phyloP scores from a whole-genome alignment of 75 land plant species.

The Picea glauca region DNA sequence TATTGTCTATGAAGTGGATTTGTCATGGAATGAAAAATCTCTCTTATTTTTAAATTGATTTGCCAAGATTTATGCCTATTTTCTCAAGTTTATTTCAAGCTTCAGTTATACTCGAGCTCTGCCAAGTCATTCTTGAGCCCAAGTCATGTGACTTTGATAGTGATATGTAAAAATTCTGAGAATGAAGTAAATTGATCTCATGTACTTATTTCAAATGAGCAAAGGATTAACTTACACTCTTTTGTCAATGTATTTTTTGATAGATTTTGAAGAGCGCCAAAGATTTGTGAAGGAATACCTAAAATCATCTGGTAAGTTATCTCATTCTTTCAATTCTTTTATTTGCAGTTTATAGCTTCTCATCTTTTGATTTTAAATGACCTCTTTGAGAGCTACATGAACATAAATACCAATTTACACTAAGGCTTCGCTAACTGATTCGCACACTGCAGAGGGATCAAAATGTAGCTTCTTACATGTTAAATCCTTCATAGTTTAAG shows the following conservation, averaged over 20 bases:
- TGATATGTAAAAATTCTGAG: background rate
- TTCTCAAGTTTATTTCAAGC: too few species aligned
- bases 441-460: background rate
- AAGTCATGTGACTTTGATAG: too few species aligned
- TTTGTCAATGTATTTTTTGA: background rate
- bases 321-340: background rate
- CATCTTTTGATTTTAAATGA: too few species aligned
- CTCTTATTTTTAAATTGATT: too few species aligned
- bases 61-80: too few species aligned
- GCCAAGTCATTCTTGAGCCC: too few species aligned
- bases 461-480: too few species aligned
- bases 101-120: too few species aligned
- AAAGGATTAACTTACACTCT: too few species aligned
- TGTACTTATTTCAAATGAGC: background rate
- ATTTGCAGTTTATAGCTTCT: background rate
- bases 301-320: conserved; percentile 48
- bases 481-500: too few species aligned
- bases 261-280: conserved; percentile 63
- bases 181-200: background rate
- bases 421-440: background rate
- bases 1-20: too few species aligned
- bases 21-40: too few species aligned
- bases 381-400: background rate
- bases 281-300: conserved; percentile 57
- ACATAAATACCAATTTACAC: background rate